Evolutionary conservation across 768 basidiomycete species (phyloP).

Genomic region (Suillus plorans): DNA sequence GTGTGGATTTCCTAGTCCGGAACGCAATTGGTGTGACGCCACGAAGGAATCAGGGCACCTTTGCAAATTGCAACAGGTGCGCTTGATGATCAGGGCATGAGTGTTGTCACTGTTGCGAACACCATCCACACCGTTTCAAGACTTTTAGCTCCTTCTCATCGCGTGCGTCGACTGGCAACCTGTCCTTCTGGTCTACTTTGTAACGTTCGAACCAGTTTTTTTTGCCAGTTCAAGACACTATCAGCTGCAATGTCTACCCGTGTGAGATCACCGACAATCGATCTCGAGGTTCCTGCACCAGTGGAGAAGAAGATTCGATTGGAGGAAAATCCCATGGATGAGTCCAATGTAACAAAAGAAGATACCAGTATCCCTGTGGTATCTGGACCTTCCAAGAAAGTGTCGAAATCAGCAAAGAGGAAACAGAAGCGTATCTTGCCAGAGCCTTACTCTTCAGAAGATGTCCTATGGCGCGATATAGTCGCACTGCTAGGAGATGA

Average conservation of each 20-base stretch:
- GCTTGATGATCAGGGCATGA: not conserved
- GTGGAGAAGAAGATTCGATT: constrained; percentile 34
- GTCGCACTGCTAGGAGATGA: constrained; percentile 62
- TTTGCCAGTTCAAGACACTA: not conserved
- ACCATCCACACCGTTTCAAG: not conserved
- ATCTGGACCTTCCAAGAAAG: constrained; percentile 1
- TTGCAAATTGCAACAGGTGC: too few species aligned
- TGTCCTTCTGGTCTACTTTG: too few species aligned
- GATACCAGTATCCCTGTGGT: not conserved
- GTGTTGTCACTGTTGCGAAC: not conserved
- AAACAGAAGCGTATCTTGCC: constrained; percentile 10
- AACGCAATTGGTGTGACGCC: not conserved
- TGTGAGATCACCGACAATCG: constrained; percentile 12
- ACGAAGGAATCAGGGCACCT: too few species aligned
- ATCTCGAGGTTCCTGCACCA: constrained; percentile 16
- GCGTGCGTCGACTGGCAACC: not conserved
- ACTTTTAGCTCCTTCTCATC: not conserved
- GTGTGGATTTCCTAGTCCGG: not conserved
- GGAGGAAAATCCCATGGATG: constrained; percentile 7
- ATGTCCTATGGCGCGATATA: constrained; percentile 76
- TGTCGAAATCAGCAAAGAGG: constrained; percentile 7
- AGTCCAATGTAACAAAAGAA: not conserved
- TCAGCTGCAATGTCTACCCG: constrained; percentile 10
- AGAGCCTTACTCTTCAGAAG: constrained; percentile 69
- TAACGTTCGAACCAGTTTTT: not conserved